Evolutionary conservation across 2,329 filamentous ascomycete species (phyloP).

Genomic region (Tolypocladium nubicola): DNA sequence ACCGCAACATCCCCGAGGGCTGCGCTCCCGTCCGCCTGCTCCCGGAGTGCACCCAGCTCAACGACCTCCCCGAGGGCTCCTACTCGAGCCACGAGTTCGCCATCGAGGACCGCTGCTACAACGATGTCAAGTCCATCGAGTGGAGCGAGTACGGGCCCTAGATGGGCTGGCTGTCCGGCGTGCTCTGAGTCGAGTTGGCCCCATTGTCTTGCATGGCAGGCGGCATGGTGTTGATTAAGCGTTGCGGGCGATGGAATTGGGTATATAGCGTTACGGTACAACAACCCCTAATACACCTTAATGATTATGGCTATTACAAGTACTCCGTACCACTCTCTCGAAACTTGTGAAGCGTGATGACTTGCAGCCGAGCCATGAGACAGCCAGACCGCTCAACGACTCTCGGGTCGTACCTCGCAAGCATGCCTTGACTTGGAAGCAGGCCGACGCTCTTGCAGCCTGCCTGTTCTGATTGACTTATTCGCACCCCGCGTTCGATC

Average conservation of each 20-base stretch:
- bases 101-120: constrained; percentile 24
- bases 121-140: constrained; percentile 24
- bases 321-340: neutral
- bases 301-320: neutral
- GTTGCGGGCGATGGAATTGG: neutral
- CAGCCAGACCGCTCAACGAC: neutral
- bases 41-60: constrained; percentile 27
- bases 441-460: neutral
- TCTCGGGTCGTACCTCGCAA: neutral
- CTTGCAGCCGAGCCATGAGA: neutral
- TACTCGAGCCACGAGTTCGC: constrained; percentile 26
- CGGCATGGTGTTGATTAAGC: neutral
- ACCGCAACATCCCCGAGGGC: constrained; percentile 18
- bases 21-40: constrained; percentile 30
- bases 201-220: neutral
- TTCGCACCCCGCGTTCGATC: too few species aligned
- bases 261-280: neutral
- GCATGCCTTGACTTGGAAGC: neutral
- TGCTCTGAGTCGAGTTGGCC: neutral
- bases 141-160: constrained; percentile 20
- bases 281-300: neutral
- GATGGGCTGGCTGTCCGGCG: neutral
- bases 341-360: neutral
- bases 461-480: neutral
- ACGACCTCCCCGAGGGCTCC: constrained; percentile 20